These are phyloP conservation scores for Dactylella cylindrospora DNA, from an alignment of 2,329 filamentous ascomycete species.

Conservation along the genomic window DNA sequence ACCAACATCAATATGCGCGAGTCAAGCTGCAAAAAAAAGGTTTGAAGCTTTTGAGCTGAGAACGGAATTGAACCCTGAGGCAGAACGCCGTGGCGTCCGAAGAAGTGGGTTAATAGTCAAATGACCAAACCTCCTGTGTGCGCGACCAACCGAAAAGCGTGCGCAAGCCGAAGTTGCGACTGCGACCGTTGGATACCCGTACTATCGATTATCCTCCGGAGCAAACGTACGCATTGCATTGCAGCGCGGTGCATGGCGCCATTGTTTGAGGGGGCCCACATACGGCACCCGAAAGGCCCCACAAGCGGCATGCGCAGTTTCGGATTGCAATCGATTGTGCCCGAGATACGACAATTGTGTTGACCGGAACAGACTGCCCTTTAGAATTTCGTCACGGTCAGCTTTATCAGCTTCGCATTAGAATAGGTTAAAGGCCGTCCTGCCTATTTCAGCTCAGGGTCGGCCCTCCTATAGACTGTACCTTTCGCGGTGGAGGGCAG, in stretches of 20 bases:
- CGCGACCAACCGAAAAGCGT: neutral
- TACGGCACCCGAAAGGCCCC: too few relatives aligned
- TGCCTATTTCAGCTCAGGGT: too few relatives aligned
- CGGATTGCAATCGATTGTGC: too few relatives aligned
- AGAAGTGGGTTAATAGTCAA: neutral
- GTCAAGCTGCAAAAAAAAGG: neutral
- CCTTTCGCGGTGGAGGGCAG: too few relatives aligned
- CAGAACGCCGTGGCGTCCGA: constrained; percentile 2
- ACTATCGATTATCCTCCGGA: neutral
- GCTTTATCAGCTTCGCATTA: too few relatives aligned
- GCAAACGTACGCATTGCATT: neutral
- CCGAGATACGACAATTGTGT: too few relatives aligned
- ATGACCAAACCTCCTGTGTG: neutral
- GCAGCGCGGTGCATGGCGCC: neutral
- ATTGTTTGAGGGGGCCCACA: neutral
- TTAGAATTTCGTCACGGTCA: too few relatives aligned
- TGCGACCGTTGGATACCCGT: neutral
- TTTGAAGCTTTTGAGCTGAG: constrained; percentile 1
- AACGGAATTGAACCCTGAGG: neutral
- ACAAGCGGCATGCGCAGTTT: too few relatives aligned
- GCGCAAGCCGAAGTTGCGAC: constrained; percentile 6
- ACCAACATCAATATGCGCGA: neutral
- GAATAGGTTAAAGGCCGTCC: too few relatives aligned
- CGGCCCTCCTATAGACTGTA: too few relatives aligned
- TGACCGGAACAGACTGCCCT: too few relatives aligned